Conservation (phyloP, 2,329 filamentous ascomycete species). For the Balansia obtecta region DNA sequence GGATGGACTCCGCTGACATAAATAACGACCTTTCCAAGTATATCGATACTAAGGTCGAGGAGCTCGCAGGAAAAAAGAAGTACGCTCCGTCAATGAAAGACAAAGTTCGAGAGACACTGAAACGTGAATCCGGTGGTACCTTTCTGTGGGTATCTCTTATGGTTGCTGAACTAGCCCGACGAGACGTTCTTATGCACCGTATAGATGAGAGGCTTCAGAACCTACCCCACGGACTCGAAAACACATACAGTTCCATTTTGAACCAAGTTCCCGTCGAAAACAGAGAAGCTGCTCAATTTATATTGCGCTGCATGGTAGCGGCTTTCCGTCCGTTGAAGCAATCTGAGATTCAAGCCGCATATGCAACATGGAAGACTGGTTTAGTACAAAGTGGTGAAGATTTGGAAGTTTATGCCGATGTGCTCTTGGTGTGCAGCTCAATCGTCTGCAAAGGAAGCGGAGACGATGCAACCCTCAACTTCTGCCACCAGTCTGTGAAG, state of each 20-base stretch:
- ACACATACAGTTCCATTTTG: conserved; percentile 5
- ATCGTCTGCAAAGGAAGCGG: neutral
- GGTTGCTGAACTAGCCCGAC: neutral
- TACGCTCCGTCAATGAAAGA: neutral
- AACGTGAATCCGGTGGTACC: conserved; percentile 3
- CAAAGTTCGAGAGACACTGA: conserved; percentile 1
- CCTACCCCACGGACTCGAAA: conserved; percentile 6
- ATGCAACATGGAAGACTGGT: conserved; percentile 3
- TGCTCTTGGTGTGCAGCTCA: conserved; percentile 4
- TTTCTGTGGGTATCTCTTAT: conserved; percentile 7
- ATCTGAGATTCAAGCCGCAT: conserved; percentile 1
- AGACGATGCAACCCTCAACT: conserved; percentile 5
- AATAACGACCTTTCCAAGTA: conserved; percentile 6
- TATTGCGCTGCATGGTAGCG: conserved; percentile 6
- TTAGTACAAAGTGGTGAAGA: neutral
- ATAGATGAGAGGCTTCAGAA: conserved; percentile 1
- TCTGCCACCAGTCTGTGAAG: conserved; percentile 7
- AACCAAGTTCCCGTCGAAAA: neutral
- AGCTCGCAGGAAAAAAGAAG: neutral
- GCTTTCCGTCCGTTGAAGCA: conserved; percentile 3
- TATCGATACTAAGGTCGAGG: conserved; percentile 3
- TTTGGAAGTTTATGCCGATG: conserved; percentile 4
- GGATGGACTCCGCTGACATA: neutral
- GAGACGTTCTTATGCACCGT: neutral
- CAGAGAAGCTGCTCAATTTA: conserved; percentile 2